Evolutionary conservation across 73 alveolate genomes (phyloP), one percentile per base, ranked within the genome.

Genomic region (Blepharisma japonicum): DNA sequence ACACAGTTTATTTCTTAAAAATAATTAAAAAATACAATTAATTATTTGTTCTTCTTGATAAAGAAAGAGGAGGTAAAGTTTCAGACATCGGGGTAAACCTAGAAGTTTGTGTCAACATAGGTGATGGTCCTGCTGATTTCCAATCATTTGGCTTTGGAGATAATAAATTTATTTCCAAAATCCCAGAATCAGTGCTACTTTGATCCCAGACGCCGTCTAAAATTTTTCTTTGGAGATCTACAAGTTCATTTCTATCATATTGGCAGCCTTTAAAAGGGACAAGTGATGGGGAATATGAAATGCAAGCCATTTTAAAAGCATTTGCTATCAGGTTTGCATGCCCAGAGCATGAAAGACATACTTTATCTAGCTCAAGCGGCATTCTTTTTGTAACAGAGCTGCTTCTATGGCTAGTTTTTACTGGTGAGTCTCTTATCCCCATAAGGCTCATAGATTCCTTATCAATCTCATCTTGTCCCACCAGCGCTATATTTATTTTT

Each of bases 241-340:
- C 23, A 14, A 61, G 38, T 61, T 61, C 74, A 61, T n/a, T 20
- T 78, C 89, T 77, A 42, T 79, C 68, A 78, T 82, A 82, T 6
- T 6, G 7, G 6, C 14, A 7, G 9, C 47, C 67, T 47, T 55
- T 82, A 42, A 53, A 82, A 23, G 18, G 6, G 6, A 82, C 49
- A 23, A 38, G 78, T 8, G 86, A 54, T 39, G 86, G 77, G 27
- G 78, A 21, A 79, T 82, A 82, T 7, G 86, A 67, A 4, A 82
- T 54, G 45, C 89, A 82, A 38, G 89, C 89, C 81, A 82, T 56
- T 82, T 82, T 82, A 46, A 82, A 82, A 45, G 81, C 89, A 38
- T 78, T 77, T 20, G 79, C 55, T 6, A 82, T 61, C 7, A 82
- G 5, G 4, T 72, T 71, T 45, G 77, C 55, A 32, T 82, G 68